Evolutionary conservation across 2,329 filamentous ascomycete species (phyloP), one percentile per base, ranked within the genome.

Genomic region (Cercospora brassicicola): DNA sequence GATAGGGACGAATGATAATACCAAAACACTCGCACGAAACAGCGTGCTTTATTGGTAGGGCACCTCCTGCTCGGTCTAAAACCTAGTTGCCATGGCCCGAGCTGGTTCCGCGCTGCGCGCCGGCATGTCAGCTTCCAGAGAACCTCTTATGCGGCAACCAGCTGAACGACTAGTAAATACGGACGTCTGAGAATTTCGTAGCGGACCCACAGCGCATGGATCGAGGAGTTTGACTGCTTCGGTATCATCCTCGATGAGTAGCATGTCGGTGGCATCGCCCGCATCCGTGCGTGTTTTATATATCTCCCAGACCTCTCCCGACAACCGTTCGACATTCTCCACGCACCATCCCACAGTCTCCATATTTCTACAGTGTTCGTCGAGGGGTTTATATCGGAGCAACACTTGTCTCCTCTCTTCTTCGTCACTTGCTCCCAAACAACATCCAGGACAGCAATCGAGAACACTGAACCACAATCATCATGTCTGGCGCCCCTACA

Each of bases 401-500:
- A 51, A 51, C 39, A 36, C 48, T 30, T 31, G 23, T 42, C 51
- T 64, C 62, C 23, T 62, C 56, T 56, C 23, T 39, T 63, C 15
- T 65, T 59, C 59, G 30, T 39, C 42, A 51, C 56, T 28, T 42
- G 8, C 33, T 15, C 15, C 13, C 26, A 26, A 15, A 18, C 33
- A 45, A 31, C 59, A 31, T 31, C 42, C 11, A n/a, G 23, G 30
- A 26, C 56, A 31, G 51, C 60, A 64, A 23, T 61, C 57, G 42
- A 56, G 36, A 31, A 45, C 45, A 31, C 51, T 63, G 36, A 30
- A 64, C 30, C 62, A 64, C 18, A 23, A 64, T 20, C 51, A 57
- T 36, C 51, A 83, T 83, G 81, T 79, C 81, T 62, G 76, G 75
- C 59, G 51, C 65, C 39, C 73, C 79, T 45, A 76, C 77, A 31